Conservation (phyloP, 768 basidiomycete species). For the Polyporus arcularius region DNA sequence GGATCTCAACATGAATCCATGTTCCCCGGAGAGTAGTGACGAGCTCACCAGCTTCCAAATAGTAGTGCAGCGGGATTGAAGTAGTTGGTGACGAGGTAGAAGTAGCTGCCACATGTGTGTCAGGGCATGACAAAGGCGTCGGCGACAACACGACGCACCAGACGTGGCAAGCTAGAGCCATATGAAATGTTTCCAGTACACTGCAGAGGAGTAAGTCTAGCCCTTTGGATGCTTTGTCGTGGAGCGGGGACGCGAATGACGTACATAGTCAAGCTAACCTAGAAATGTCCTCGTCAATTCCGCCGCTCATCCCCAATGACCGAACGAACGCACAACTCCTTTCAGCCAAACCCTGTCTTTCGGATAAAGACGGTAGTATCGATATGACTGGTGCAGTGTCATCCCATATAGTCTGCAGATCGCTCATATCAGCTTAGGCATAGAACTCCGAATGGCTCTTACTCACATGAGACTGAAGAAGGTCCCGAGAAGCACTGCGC, state of each 20-base stretch:
- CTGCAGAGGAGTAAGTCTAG: neutral
- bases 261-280: neutral
- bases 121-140: neutral
- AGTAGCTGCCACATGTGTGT: neutral
- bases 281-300: neutral
- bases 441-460: neutral
- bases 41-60: neutral
- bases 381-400: neutral
- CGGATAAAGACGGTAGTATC: neutral
- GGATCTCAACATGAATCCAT: neutral
- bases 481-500: neutral
- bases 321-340: neutral
- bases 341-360: neutral
- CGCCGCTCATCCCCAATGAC: neutral
- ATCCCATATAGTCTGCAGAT: neutral
- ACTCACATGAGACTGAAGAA: neutral
- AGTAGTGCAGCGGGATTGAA: neutral
- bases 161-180: neutral
- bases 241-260: neutral
- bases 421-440: neutral
- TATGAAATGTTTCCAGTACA: neutral
- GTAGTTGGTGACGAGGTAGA: constrained; percentile 2
- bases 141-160: neutral
- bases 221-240: neutral
- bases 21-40: neutral